Base-by-base conservation (phyloP, 768 basidiomycete species). In the Collybia mongolica region DNA sequence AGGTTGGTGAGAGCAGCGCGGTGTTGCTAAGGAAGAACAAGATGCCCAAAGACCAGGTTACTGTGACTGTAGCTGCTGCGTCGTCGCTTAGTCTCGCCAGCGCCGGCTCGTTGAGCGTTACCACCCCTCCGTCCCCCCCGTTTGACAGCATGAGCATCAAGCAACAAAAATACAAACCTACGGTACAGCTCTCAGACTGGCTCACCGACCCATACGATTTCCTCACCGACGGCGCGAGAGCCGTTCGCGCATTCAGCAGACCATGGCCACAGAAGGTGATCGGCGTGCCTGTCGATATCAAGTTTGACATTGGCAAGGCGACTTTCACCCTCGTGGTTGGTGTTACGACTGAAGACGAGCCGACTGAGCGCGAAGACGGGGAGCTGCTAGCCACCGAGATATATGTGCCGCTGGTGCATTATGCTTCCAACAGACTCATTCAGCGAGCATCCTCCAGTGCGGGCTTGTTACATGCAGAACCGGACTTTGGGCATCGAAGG, bases 351-450 rank as follows among this genome's bases (percentile, higher is more conserved):
- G 80, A 81, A 23, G 91, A 94, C 61, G 66, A 69, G 19, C 68
- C 68, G 0, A 52, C 52, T 20, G 48, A 52, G 9, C 58, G 54
- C 9, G 68, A 54, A 0, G 58, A 66, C 4, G 72, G 71, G 1
- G 67, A 65, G 15, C 60, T 61, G 23, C 68, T 81, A 1, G 77
- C 84, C n/a, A 98, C 93, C 17, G 97, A 97, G 74, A 84, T 98
- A 18, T 99, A 80, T 64, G 65, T 98, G 1, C 97, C 97, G 4
- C 74, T 93, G 43, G 85, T 96, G 17, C 97, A 99, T 64, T 99
- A 84, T 63, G 90, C 87, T 2, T 32, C 32, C 11, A 9, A 32
- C 11, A 26, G 54, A 35, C 18, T 60, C 17, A 44, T 56, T 32
- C 32, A 14, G 14, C 32, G 32, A 32, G 11, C 32, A 26, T 26